Evolutionary conservation across 352 stramenopile species (phyloP).

Genomic region (Pythium oligandrum): DNA sequence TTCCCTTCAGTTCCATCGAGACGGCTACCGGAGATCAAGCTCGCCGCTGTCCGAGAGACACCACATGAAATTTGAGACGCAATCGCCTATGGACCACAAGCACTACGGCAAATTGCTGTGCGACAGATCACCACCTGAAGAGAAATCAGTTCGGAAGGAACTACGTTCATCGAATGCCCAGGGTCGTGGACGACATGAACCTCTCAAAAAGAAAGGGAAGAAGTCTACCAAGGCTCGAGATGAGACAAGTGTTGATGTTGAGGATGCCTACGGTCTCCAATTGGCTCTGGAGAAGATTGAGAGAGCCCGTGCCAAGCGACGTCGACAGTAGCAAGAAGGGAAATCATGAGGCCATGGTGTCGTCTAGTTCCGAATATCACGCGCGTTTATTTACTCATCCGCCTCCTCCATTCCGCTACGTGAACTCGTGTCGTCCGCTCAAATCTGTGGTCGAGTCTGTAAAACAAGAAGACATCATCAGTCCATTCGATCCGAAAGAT

Average conservation of each 20-base stretch:
- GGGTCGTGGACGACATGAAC: constrained; percentile 2
- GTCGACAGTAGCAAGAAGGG: constrained; percentile 15
- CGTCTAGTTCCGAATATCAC: neutral
- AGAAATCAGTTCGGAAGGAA: too few relatives aligned
- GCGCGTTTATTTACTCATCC: constrained; percentile 2
- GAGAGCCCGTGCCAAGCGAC: constrained; percentile 40
- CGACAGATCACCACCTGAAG: too few relatives aligned
- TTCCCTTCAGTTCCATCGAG: constrained; percentile 7
- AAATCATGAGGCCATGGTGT: neutral
- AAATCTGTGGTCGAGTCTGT: constrained; percentile 14
- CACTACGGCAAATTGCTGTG: too few relatives aligned
- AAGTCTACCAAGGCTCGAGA: neutral
- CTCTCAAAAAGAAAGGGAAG: too few relatives aligned
- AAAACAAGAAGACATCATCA: constrained; percentile 4
- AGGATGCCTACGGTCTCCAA: constrained; percentile 19
- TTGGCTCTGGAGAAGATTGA: constrained; percentile 35
- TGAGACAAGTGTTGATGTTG: constrained; percentile 8
- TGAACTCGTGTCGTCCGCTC: constrained; percentile 1
- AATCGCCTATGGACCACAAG: too few relatives aligned
- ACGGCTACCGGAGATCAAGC: neutral
- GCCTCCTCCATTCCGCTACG: neutral
- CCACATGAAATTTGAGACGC: neutral
- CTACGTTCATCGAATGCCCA: neutral
- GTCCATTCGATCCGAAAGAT: neutral
- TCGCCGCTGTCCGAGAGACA: neutral